These are phyloP conservation scores for Sarcomyxa edulis DNA, from an alignment of 768 basidiomycete genomes.

Conservation along the genomic window DNA sequence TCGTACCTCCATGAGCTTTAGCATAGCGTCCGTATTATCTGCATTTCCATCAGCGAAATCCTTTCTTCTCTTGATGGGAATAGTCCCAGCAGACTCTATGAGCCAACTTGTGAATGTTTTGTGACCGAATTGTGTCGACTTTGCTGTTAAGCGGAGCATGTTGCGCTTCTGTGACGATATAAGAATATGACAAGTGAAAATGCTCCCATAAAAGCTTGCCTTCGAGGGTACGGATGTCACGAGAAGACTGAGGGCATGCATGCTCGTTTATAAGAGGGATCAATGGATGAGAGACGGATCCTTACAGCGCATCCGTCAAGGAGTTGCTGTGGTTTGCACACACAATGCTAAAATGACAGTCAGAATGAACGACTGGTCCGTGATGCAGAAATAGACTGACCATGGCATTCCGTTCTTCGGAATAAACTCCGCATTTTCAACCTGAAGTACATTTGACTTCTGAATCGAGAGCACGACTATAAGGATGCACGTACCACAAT, in stretches of 20 bases:
- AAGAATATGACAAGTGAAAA: neutral
- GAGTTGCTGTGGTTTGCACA: constrained; percentile 87
- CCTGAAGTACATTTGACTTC: too few relatives aligned
- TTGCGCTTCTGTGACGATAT: constrained; percentile 51
- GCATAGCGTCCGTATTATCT: constrained; percentile 71
- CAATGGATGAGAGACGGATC: constrained; percentile 4
- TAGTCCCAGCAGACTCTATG: constrained; percentile 82
- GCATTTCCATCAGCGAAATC: constrained; percentile 50
- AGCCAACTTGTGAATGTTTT: constrained; percentile 87
- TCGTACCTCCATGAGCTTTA: constrained; percentile 58
- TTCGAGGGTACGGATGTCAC: constrained; percentile 67
- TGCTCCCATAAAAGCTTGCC: constrained; percentile 29
- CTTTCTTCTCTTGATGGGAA: constrained; percentile 75
- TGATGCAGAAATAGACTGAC: constrained; percentile 29
- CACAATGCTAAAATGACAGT: constrained; percentile 51
- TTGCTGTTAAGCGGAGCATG: constrained; percentile 82
- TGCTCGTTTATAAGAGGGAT: too few relatives aligned
- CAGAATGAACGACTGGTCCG: constrained; percentile 1
- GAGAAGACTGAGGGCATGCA: constrained; percentile 46
- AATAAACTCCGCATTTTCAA: constrained; percentile 70
- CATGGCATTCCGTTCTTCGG: constrained; percentile 72
- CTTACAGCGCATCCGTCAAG: constrained; percentile 81
- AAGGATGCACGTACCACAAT: too few relatives aligned
- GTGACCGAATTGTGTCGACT: constrained; percentile 80
- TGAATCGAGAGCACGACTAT: too few relatives aligned